Conservation (phyloP, 257 asterid genomes). For the Penstemon davidsonii region DNA sequence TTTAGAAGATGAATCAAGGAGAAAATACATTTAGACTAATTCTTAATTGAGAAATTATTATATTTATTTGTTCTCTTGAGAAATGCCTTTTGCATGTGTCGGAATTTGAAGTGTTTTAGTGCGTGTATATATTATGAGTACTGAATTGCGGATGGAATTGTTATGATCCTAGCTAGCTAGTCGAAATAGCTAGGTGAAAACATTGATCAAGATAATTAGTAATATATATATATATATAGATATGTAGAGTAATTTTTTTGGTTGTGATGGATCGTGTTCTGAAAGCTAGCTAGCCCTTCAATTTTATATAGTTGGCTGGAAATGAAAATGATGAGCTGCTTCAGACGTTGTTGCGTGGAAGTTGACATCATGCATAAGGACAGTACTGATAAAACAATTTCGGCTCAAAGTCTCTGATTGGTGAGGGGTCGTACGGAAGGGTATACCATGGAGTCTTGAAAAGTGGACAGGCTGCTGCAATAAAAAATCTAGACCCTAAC, state of each 20-base stretch:
- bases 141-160: no score
- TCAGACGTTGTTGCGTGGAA: slow-evolving; percentile 51
- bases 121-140: no score
- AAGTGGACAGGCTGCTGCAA: slow-evolving; percentile 29
- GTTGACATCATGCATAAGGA: slow-evolving; percentile 59
- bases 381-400: slow-evolving; percentile 42
- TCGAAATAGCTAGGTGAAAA: neutral
- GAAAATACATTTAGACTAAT: no score
- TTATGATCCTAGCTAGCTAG: no score
- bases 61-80: no score
- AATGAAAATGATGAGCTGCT: slow-evolving; percentile 58
- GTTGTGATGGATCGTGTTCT: slow-evolving; percentile 1
- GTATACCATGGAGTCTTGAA: slow-evolving; percentile 30
- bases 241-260: no score
- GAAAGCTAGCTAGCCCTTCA: slow-evolving; percentile 16
- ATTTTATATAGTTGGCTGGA: slow-evolving; percentile 10
- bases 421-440: slow-evolving; percentile 16
- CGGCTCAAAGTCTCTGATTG: slow-evolving; percentile 21
- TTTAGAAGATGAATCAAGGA: no score
- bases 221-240: no score
- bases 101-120: neutral
- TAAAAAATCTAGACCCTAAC: slow-evolving; percentile 27
- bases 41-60: no score
- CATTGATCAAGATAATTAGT: neutral
- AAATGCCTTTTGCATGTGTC: neutral